Conservation (phyloP, 441 rosid genomes). For the Biscutella laevigata region DNA sequence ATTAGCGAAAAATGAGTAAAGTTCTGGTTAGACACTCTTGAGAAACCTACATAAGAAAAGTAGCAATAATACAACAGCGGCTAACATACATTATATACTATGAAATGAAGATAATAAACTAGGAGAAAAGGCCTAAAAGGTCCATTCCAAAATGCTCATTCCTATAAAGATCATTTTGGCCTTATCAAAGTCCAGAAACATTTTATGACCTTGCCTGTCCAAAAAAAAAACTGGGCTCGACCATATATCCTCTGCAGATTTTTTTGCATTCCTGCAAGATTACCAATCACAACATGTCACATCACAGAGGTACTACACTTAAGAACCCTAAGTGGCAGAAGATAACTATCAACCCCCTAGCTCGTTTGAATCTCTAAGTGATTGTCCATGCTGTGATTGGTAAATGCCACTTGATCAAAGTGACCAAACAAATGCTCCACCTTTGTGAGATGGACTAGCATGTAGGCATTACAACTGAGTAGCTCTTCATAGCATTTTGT, state of each 20-base stretch:
- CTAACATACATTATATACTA: not conserved
- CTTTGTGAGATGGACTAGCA: constrained; percentile 2
- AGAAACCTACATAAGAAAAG: not conserved
- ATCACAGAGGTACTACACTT: constrained; percentile 21
- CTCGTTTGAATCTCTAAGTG: constrained; percentile 20
- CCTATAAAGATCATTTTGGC: constrained; percentile 19
- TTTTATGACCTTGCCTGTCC: constrained; percentile 52
- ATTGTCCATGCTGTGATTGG: constrained; percentile 35
- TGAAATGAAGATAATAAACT: not conserved
- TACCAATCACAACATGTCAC: constrained; percentile 68
- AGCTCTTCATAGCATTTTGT: not conserved
- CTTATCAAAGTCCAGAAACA: constrained; percentile 15
- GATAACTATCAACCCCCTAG: constrained; percentile 30
- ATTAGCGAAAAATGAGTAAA: not conserved
- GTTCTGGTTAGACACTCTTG: not conserved
- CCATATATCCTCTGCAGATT: constrained; percentile 50
- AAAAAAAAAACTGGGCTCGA: constrained; percentile 48
- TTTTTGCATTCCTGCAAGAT: constrained; percentile 55
- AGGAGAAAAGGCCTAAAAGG: not conserved
- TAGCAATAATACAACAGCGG: not conserved
- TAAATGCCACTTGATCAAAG: constrained; percentile 19
- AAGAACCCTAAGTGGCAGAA: constrained; percentile 37
- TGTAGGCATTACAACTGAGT: not conserved
- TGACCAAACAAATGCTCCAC: constrained; percentile 5
- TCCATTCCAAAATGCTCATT: not conserved